A percentile compares a stretch with the other conserved stretches of the same genome.
Evolutionary conservation across 371 early-diverging fungal genomes (phyloP).

Genomic region (Mortierella sp.): DNA sequence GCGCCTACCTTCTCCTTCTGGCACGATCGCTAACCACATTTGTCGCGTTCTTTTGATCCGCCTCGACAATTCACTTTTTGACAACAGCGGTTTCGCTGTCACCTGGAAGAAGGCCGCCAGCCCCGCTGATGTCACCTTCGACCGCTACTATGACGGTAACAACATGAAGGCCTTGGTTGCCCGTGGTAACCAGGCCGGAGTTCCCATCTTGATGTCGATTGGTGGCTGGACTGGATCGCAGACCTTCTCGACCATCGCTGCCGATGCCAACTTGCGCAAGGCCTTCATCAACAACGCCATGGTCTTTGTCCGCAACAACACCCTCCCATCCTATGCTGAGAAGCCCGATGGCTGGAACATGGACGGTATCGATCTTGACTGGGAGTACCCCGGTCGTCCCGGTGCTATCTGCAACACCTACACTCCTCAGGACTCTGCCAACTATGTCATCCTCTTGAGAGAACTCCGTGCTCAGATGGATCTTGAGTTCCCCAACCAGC

Average conservation of each 20-base stretch:
- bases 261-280: constrained; percentile 54
- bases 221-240: constrained; percentile 87
- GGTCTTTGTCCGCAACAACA: constrained; percentile 55
- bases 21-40: background rate
- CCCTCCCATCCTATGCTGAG: constrained; percentile 33
- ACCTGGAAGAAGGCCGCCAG: constrained; percentile 37
- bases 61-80: background rate
- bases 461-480: constrained; percentile 74
- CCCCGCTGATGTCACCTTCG: constrained; percentile 45
- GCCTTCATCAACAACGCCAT: constrained; percentile 63
- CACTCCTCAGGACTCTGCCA: constrained; percentile 61
- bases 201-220: constrained; percentile 76
- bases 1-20: background rate
- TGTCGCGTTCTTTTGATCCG: background rate
- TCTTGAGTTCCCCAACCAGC: constrained; percentile 60
- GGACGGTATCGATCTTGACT: constrained; percentile 73
- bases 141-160: constrained; percentile 53
- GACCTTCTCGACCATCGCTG: constrained; percentile 68
- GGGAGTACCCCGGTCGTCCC: constrained; percentile 80
- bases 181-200: constrained; percentile 63
- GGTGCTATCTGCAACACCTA: constrained; percentile 74
- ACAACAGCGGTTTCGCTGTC: constrained; percentile 48
- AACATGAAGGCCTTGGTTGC: constrained; percentile 59
- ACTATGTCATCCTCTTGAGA: constrained; percentile 63
- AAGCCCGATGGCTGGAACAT: constrained; percentile 54